Evolutionary conservation across 2,329 filamentous ascomycete genomes (phyloP).

Genomic region (Fusarium ramigenum): DNA sequence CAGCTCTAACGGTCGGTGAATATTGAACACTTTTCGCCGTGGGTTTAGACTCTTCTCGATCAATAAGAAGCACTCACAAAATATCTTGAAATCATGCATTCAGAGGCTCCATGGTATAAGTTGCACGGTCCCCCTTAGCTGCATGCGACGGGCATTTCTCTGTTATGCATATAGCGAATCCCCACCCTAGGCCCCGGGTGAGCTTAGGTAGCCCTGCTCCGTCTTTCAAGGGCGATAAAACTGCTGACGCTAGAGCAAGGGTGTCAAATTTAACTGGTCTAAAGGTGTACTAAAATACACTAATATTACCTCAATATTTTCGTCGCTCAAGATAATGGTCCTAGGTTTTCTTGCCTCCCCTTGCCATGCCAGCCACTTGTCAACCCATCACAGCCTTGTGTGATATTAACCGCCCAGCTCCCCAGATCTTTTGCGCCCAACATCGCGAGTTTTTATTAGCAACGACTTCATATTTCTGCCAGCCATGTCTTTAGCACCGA

Average conservation of each 20-base stretch:
- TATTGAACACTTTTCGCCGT: not conserved
- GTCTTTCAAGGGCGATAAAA: not conserved
- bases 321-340: not conserved
- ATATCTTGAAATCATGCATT: not conserved
- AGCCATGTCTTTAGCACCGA: constrained; percentile 70
- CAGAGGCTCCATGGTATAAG: not conserved
- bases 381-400: constrained; percentile 27
- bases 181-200: not conserved
- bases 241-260: not conserved
- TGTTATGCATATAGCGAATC: constrained; percentile 40
- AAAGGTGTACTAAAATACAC: no score
- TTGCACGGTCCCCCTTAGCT: constrained; percentile 37
- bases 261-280: not conserved
- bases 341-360: not conserved
- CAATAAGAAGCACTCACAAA: not conserved
- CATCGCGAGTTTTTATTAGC: constrained; percentile 10
- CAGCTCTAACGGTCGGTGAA: not conserved
- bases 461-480: constrained; percentile 10
- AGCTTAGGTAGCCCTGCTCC: constrained; percentile 18
- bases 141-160: constrained; percentile 2
- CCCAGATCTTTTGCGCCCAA: constrained; percentile 22
- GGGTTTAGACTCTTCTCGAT: not conserved
- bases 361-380: constrained; percentile 22
- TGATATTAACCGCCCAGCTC: constrained; percentile 27
- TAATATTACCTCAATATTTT: not conserved